Evolutionary conservation across 2,329 filamentous ascomycete species (phyloP).

Genomic region (Pseudogymnoascus verrucosus): DNA sequence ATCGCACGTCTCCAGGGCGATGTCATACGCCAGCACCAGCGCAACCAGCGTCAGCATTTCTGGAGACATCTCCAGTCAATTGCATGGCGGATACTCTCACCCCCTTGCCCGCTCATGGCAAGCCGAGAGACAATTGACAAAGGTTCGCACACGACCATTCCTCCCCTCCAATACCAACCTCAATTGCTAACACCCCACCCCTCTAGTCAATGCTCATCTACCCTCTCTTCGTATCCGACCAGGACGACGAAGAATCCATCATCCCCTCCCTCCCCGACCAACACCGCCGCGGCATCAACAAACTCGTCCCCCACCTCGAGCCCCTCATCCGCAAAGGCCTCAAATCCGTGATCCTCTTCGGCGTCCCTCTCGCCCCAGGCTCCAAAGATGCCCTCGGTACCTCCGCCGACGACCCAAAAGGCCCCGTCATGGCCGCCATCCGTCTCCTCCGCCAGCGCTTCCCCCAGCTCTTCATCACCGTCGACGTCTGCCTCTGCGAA

Average conservation of each 20-base stretch:
- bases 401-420: slow-evolving; percentile 83
- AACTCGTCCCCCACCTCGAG: slow-evolving; percentile 72
- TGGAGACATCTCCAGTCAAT: slow-evolving; percentile 72
- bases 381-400: slow-evolving; percentile 89
- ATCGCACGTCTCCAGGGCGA: slow-evolving; percentile 54
- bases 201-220: slow-evolving; percentile 93
- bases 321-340: slow-evolving; percentile 85
- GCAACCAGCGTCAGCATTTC: slow-evolving; percentile 63
- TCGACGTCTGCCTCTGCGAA: slow-evolving; percentile 95
- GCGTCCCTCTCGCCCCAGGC: slow-evolving; percentile 73
- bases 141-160: slow-evolving; percentile 43
- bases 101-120: slow-evolving; percentile 75
- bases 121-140: slow-evolving; percentile 75
- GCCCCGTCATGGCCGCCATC: slow-evolving; percentile 84
- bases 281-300: slow-evolving; percentile 79
- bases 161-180: neutral
- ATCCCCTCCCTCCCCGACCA: slow-evolving; percentile 91
- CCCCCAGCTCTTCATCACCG: slow-evolving; percentile 82
- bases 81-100: slow-evolving; percentile 77
- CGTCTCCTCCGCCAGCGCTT: slow-evolving; percentile 76
- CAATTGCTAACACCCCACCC: neutral
- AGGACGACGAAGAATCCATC: slow-evolving; percentile 81
- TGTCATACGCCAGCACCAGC: slow-evolving; percentile 58
- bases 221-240: slow-evolving; percentile 91
- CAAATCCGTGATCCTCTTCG: slow-evolving; percentile 89